phyloP scores from a whole-genome alignment of 352 stramenopile genomes.

The Globisporangium polare region DNA sequence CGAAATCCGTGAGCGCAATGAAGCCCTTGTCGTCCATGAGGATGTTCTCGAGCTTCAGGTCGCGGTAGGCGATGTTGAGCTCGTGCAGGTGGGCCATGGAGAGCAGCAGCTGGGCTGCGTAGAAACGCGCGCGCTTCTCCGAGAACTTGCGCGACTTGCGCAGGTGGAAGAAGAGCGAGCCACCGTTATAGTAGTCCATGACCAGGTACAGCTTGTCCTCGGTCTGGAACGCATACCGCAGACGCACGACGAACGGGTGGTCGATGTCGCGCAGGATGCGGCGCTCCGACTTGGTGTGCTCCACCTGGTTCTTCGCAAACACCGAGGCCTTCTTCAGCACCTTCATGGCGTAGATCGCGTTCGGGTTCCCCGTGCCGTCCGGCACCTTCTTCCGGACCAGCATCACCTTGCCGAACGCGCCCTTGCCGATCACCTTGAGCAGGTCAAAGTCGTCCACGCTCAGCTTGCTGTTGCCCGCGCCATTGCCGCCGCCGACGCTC shows the following conservation, averaged over 20 bases:
- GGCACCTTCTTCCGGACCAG: slow-evolving; percentile 91
- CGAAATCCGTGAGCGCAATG: slow-evolving; percentile 91
- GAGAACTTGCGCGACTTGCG: slow-evolving; percentile 88
- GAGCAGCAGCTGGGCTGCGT: slow-evolving; percentile 88
- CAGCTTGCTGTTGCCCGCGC: slow-evolving; percentile 49
- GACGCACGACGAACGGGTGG: slow-evolving; percentile 91
- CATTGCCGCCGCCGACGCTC: slow-evolving; percentile 19
- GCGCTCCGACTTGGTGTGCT: slow-evolving; percentile 92
- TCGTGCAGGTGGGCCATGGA: slow-evolving; percentile 92
- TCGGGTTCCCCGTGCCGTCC: slow-evolving; percentile 52
- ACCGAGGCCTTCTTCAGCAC: slow-evolving; percentile 91
- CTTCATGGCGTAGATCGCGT: slow-evolving; percentile 92
- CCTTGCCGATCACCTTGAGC: slow-evolving; percentile 95
- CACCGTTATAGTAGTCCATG: slow-evolving; percentile 93
- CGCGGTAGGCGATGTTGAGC: slow-evolving; percentile 91
- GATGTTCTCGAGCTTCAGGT: slow-evolving; percentile 96
- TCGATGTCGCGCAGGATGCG: slow-evolving; percentile 89
- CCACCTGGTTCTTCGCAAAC: slow-evolving; percentile 91
- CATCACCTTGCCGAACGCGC: slow-evolving; percentile 96
- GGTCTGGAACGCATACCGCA: slow-evolving; percentile 93
- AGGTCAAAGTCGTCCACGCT: slow-evolving; percentile 94
- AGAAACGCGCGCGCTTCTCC: slow-evolving; percentile 88
- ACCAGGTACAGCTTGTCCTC: slow-evolving; percentile 92
- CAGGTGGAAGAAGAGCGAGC: slow-evolving; percentile 91
- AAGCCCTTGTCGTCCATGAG: slow-evolving; percentile 93